Base-by-base conservation (phyloP, 371 early-diverging fungal genomes). In the Mucor mucedo region DNA sequence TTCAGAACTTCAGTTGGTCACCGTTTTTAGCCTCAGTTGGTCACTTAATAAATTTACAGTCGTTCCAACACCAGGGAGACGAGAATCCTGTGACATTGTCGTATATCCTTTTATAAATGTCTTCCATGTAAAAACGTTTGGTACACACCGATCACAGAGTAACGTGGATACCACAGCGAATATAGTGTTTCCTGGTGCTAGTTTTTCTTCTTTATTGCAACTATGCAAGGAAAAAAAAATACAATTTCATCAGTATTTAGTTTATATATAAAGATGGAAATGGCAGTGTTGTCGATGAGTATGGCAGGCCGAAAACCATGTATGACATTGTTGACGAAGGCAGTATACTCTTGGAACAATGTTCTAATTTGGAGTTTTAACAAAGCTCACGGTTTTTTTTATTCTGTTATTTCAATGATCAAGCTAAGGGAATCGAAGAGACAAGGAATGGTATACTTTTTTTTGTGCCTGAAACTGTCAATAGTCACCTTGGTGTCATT, bases 181-280 rank as follows among this genome's bases (percentile, higher is more conserved):
- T 48, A 47, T 38, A 48, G 49, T 58, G 49, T 48, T 58, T 48
- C 35, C 7, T 35, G 35, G 35, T 35, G 35, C 35, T 35, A 35
- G 35, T 35, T 35, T 59, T 50, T 50, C 58, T 58, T 58, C 59
- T 59, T 59, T 50, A 50, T 59, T 59, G 52, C 49, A 59, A 50
- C 49, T 59, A 50, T 59, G 14, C 52, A 50, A 52, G 52, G 52
- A 35, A 35, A 35, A 59, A 14, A 42, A 42, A n/a, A 42, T 42
- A 57, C 57, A 30, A 57, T 45, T 32, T 45, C 32, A 57, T 45
- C 14, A 57, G 33, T 45, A 57, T 42, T 57, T n/a, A 57, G 32
- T 65, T 50, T 65, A 41, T 65, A 58, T 65, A 54, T 59, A 54
- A 54, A 64, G 53, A 64, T 57, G 64, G 64, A 35, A 56, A 58